Conservation (phyloP, 73 alveolate genomes). For the Urostyla sp. region DNA sequence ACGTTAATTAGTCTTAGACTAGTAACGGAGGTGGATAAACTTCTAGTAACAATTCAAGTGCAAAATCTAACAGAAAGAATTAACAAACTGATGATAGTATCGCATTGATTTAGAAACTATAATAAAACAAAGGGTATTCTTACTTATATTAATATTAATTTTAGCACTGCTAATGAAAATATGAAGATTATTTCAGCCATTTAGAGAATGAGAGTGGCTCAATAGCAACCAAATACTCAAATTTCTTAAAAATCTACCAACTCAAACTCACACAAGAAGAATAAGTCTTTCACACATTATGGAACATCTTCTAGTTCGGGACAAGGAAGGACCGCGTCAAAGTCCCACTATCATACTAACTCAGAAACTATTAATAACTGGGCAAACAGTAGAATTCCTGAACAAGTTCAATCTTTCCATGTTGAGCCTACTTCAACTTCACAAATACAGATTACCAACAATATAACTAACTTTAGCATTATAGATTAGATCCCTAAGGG, state of each 20-base stretch:
- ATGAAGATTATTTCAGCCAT: slow-evolving; percentile 45
- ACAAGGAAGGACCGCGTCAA: background rate
- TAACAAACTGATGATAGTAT: background rate
- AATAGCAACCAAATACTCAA: background rate
- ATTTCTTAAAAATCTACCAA: background rate
- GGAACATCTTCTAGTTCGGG: slow-evolving; percentile 28
- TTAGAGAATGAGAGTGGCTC: slow-evolving; percentile 41
- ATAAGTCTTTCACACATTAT: slow-evolving; percentile 43
- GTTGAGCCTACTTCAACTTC: background rate
- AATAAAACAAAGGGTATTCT: background rate
- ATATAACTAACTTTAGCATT: background rate
- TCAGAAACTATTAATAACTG: background rate
- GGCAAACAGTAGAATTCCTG: slow-evolving; percentile 2
- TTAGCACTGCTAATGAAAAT: slow-evolving; percentile 44
- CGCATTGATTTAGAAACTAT: background rate
- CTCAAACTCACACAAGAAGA: slow-evolving; percentile 12
- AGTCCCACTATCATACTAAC: slow-evolving; percentile 2
- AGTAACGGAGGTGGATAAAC: background rate
- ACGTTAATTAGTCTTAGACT: background rate
- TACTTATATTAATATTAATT: background rate
- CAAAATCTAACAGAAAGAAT: slow-evolving; percentile 26
- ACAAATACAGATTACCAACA: background rate
- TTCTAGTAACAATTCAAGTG: slow-evolving; percentile 27
- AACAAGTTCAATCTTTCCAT: background rate
- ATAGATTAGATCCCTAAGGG: background rate